A percentile compares a stretch with the other conserved stretches of the same genome.
These are phyloP conservation scores for Coemansia asiatica DNA, from an alignment of 192 early-diverging fungal genomes.

Conservation along the genomic window DNA sequence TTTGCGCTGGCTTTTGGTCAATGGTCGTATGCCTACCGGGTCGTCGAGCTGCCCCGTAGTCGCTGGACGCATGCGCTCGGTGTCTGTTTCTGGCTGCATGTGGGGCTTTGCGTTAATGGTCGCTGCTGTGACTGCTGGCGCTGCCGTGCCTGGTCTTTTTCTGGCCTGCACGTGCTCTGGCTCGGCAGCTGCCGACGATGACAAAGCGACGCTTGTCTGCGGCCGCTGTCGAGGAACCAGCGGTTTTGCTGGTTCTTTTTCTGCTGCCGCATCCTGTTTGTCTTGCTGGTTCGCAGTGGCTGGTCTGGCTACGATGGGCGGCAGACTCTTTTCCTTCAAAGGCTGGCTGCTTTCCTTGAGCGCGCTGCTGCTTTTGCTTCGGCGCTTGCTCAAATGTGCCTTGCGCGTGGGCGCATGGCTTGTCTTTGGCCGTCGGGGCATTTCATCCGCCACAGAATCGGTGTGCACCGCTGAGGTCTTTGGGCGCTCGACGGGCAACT, in stretches of 20 bases:
- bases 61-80: background rate
- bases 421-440: background rate
- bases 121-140: background rate
- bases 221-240: background rate
- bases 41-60: conserved; percentile 2
- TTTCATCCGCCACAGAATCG: background rate
- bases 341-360: background rate
- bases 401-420: conserved; percentile 4
- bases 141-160: background rate
- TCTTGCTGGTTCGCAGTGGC: background rate
- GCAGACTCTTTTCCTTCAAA: background rate
- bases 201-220: background rate
- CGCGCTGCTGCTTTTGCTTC: background rate
- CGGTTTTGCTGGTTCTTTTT: background rate
- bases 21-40: background rate
- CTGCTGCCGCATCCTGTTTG: background rate
- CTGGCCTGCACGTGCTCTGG: background rate
- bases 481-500: background rate
- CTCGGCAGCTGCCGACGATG: background rate
- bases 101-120: background rate
- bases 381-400: background rate
- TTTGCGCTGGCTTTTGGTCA: background rate
- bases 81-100: background rate
- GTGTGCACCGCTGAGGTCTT: background rate
- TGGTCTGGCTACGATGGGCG: background rate